Base-by-base conservation (phyloP, 2,329 filamentous ascomycete species). In the Sporothrix pseudoabietina region DNA sequence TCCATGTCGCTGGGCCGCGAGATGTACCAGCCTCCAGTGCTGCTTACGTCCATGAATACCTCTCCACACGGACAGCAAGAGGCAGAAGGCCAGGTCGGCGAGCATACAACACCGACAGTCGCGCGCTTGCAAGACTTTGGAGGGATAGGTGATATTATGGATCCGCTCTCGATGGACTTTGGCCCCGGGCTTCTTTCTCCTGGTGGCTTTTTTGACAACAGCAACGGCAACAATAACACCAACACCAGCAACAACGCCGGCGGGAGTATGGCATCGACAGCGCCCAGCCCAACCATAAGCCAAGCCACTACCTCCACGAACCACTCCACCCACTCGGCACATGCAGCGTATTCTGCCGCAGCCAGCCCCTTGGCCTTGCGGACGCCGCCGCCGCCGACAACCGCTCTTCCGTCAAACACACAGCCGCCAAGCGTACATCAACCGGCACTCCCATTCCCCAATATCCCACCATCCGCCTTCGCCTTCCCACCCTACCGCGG, bases 1-100 rank as follows among this genome's bases (percentile, higher is more conserved):
- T n/a, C 32, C 19, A 32, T 69, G 44, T 12, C 47, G 0, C 35
- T 70, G 4, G 22, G 52, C 3, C 52, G 35, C 2, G 52, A 41
- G 8, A 57, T 57, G 49, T 57, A 70, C 6, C 68, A 59, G 22
- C 68, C 68, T 1, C 68, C 68, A 2, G 32, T 44, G 7, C 68
- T 14, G 1, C 68, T 70, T 10, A 57, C 68, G 12, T 70, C 52
- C 5, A 30, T 57, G 35, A 32, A n/a, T 22, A 69, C 26, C 30
- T 14, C 7, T 55, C 16, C 47, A 8, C 4, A 54, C 16, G 30
- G 16, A 2, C 66, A 69, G 1, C 3, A 26, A 9, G 39, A 30
- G 39, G 5, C 22, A 14, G 19, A 30, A 0, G 10, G 32, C 1
- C 8, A 12, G 9, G 30, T 14, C 1, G 30, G 54, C 8, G 47